phyloP scores from a whole-genome alignment of 225 moss, liverwort and hornwort species.

The Polytrichum formosum region DNA sequence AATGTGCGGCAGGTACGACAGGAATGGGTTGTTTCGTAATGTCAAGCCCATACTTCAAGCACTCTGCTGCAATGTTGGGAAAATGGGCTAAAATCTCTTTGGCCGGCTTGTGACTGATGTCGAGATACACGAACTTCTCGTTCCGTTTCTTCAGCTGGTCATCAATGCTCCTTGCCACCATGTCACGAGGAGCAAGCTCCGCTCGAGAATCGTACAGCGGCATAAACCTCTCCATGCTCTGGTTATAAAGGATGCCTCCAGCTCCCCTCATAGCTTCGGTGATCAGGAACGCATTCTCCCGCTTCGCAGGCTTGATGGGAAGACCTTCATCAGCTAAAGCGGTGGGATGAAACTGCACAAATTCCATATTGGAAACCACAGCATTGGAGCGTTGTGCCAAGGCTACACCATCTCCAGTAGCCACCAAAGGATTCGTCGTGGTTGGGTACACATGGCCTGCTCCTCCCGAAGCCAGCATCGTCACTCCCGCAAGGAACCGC shows the following conservation, averaged over 20 bases:
- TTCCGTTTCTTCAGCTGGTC: constrained; percentile 92
- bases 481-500: constrained; percentile 88
- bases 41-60: constrained; percentile 87
- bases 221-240: constrained; percentile 94
- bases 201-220: constrained; percentile 83
- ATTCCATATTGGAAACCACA: constrained; percentile 99
- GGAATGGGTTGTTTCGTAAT: constrained; percentile 90
- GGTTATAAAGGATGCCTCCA: constrained; percentile 90
- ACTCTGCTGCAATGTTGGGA: constrained; percentile 94
- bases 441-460: constrained; percentile 97
- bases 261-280: constrained; percentile 98
- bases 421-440: constrained; percentile 96
- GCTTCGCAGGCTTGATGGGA: constrained; percentile 66
- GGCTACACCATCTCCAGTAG: constrained; percentile 97
- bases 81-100: constrained; percentile 83
- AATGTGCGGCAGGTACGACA: constrained; percentile 97
- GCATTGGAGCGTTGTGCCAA: constrained; percentile 94
- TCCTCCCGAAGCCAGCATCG: constrained; percentile 99
- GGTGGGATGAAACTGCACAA: constrained; percentile 98
- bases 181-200: constrained; percentile 95
- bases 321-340: constrained; percentile 97
- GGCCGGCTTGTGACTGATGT: constrained; percentile 89
- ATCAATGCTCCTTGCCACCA: constrained; percentile 95
- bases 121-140: constrained; percentile 86
- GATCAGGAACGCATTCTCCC: constrained; percentile 93